Evolutionary conservation across 495 filamentous ascomycete genomes (phyloP), one percentile per base, ranked within the genome.

Genomic region (Aspergillus avenaceus): DNA sequence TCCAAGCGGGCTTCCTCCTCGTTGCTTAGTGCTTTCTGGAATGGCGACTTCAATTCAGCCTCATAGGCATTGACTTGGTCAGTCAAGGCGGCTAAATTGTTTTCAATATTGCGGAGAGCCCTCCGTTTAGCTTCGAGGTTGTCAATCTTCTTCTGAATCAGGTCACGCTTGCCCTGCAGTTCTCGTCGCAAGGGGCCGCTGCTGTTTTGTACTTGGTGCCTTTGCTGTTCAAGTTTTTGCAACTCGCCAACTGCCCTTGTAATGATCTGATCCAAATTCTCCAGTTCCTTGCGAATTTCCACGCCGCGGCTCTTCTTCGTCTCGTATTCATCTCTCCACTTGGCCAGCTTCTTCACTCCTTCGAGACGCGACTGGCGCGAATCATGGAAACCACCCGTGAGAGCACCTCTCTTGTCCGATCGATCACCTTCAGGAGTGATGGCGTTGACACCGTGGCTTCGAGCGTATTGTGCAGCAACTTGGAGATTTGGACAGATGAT

Each of bases 401-500:
- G 80, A 2, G 91, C 93, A 66, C 93, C 93, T 54, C 91, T 84
- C 72, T 91, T 96, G 68, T 97, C 91, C 2, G 89, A 85, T 40
- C 86, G 86, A 67, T 99, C 93, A 60, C 93, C 93, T 16, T 96
- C 90, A 7, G 88, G 87, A 0, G 93, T 99, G 50, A 97, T 95
- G 19, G 90, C 92, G 59, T 86, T 91, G 29, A 97, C 84, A 24
- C 86, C 87, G 52, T 97, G 91, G 49, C 84, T 91, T 54, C 92
- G 81, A 9, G 93, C 88, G 60, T 96, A 97, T 59, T 95, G 88
- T 8, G 86, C 80, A 6, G 89, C 90, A 45, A 96, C 79, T 36
- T 86, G 77, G 13, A 99, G 72, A 59, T 88, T 92, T 3, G 91
- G 91, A 55, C 95, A 97, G 53, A 99, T 84, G 46, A 97, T 88